Evolutionary conservation across 805 yeast genomes (phyloP), one percentile per base, ranked within the genome.

Genomic region (Komagataella populi): DNA sequence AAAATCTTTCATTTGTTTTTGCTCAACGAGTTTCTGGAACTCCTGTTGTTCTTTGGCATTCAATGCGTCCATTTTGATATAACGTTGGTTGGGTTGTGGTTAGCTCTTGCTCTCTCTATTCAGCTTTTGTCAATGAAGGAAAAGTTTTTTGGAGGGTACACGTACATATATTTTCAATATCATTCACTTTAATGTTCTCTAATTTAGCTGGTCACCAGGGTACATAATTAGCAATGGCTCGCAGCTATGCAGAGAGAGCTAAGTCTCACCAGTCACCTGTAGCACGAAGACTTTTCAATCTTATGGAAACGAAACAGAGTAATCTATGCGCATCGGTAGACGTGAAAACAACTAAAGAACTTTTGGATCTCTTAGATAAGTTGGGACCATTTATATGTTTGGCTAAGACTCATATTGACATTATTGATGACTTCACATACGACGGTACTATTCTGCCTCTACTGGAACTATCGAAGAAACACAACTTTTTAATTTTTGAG

Each of bases 1-100:
- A 83, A 91, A 93, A 69, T 91, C 99, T 70, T 86, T 87, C 96
- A 93, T 90, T 72, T 91, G 99, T 77, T 91, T 91, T 67, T 86
- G 90, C 73, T 91, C 99, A 57, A 91, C 96, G 57, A 91, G 73
- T 69, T 84, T 90, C 71, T 89, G 96, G 71, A 91, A 91, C 62
- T 89, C 91, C 71, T 89, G 96, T 72, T 93, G 98, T 73, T 91
- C 99, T 67, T 87, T 86, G 66, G 82, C 83, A 77, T 91, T 91
- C 61, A 91, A 77, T 70, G 87, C 95, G 65, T 91, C 99, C 99
- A 91, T 91, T 51, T 60, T 77, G 59, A 10, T 12, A 30, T 30
- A 14, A 4, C 14, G 14, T 30, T 30, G 39, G n/a, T 30, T 8
- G 14, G 39, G n/a, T 12, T 30, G 5, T 12, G 14, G 39, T 30